These are phyloP conservation scores for Tripterygium wilfordii DNA, from an alignment of 177 flowering plant genomes.

Conservation along the genomic window DNA sequence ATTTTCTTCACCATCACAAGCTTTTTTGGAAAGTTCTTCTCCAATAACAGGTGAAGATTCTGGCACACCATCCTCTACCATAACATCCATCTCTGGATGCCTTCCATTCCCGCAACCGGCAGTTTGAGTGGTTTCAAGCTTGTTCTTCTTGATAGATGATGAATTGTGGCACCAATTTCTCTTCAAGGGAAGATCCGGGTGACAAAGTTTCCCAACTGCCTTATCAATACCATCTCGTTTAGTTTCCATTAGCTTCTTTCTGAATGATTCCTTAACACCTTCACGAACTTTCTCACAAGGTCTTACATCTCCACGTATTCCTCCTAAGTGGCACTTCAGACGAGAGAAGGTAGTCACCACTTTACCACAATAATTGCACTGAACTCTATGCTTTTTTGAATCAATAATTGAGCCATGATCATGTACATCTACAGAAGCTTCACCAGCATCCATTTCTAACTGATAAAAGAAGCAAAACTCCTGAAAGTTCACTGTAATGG, in stretches of 20 bases:
- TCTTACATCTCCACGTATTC: constrained; percentile 37
- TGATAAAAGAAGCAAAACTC: not conserved
- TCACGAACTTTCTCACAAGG: constrained; percentile 40
- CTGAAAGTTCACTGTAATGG: not conserved
- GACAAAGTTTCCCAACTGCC: constrained; percentile 19
- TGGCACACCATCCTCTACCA: not conserved
- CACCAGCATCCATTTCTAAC: constrained; percentile 8
- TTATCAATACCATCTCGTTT: constrained; percentile 14
- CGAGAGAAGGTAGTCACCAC: constrained; percentile 34
- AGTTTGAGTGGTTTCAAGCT: not conserved
- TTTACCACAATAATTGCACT: constrained; percentile 53
- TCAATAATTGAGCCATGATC: constrained; percentile 40
- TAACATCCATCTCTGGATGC: not conserved
- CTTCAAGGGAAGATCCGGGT: constrained; percentile 19
- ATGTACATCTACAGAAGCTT: constrained; percentile 13
- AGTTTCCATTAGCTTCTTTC: constrained; percentile 17
- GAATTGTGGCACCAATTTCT: constrained; percentile 12
- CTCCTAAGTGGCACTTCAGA: constrained; percentile 49
- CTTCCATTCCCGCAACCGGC: not conserved
- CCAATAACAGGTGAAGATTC: not conserved
- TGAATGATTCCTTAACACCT: constrained; percentile 24
- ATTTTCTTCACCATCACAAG: constrained; percentile 2
- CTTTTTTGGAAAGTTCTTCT: not conserved
- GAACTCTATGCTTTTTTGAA: constrained; percentile 20
- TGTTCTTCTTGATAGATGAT: constrained; percentile 6